These are phyloP conservation scores for Nothomitra cinnamomea DNA, from an alignment of 2,329 filamentous ascomycete genomes.

Conservation along the genomic window DNA sequence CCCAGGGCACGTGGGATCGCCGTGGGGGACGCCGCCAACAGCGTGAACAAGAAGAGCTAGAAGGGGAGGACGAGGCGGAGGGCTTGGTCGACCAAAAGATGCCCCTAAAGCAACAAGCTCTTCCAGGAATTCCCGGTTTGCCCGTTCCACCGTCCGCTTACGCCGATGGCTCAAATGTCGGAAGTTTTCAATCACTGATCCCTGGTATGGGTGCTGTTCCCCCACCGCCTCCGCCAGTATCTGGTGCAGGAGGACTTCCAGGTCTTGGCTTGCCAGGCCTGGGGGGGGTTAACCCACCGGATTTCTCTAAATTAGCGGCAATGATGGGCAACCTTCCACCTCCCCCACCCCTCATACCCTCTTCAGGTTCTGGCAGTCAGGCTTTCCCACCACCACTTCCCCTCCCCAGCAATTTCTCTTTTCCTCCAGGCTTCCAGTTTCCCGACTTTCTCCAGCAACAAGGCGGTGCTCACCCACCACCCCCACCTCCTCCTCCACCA, in stretches of 20 bases:
- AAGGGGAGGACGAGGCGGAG: constrained; percentile 83
- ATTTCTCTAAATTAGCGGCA: constrained; percentile 43
- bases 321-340: constrained; percentile 48
- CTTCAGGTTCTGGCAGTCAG: constrained; percentile 23
- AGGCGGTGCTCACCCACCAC: constrained; percentile 8
- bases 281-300: constrained; percentile 42
- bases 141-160: constrained; percentile 23
- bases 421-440: constrained; percentile 29
- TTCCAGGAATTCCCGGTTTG: constrained; percentile 44
- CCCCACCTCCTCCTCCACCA: constrained; percentile 17
- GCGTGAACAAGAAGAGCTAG: constrained; percentile 85
- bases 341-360: constrained; percentile 37
- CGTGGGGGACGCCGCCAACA: constrained; percentile 60
- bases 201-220: constrained; percentile 35
- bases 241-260: constrained; percentile 8
- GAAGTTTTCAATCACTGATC: constrained; percentile 25
- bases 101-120: constrained; percentile 38
- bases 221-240: constrained; percentile 27
- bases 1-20: constrained; percentile 84
- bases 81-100: constrained; percentile 83
- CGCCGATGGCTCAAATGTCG: constrained; percentile 12
- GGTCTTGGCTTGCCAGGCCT: constrained; percentile 29
- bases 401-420: constrained; percentile 12
- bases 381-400: constrained; percentile 17
- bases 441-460: constrained; percentile 17